Conservation (phyloP, 352 stramenopile genomes). For the Thalassiosira livingstoniorum region DNA sequence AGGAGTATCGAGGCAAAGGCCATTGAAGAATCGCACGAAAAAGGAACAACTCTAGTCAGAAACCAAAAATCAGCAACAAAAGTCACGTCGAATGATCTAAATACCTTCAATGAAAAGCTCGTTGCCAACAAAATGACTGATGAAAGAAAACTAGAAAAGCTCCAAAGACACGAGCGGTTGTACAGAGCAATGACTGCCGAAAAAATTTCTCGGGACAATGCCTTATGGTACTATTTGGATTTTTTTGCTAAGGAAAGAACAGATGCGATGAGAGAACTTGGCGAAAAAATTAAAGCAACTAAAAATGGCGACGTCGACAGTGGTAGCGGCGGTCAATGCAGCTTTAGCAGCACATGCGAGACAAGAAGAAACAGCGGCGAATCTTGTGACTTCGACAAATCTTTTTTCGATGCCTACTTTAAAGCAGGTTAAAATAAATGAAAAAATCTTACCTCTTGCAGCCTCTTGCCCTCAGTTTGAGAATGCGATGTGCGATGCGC, state of each 20-base stretch:
- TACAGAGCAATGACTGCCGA: background rate
- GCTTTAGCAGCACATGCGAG: background rate
- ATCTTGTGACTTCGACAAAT: background rate
- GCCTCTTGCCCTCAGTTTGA: too few species aligned
- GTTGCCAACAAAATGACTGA: background rate
- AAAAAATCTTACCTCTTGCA: too few species aligned
- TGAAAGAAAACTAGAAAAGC: background rate
- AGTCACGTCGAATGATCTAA: background rate
- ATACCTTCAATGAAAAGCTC: slow-evolving; percentile 13
- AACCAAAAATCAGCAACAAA: background rate
- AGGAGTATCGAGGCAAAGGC: background rate
- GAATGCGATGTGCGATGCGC: too few species aligned
- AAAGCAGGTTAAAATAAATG: background rate
- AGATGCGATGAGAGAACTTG: too few species aligned
- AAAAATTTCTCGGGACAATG: slow-evolving; percentile 1
- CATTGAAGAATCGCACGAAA: background rate
- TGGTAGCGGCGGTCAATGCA: background rate
- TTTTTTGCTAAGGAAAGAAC: background rate
- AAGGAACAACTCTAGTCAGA: background rate
- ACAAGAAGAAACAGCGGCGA: too few species aligned
- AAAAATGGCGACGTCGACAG: background rate
- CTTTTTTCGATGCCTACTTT: background rate
- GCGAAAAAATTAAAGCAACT: too few species aligned
- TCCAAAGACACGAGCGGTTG: background rate
- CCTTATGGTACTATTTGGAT: slow-evolving; percentile 6